These are phyloP conservation scores for Boletus sp. DNA, from an alignment of 768 basidiomycete genomes.

Conservation along the genomic window DNA sequence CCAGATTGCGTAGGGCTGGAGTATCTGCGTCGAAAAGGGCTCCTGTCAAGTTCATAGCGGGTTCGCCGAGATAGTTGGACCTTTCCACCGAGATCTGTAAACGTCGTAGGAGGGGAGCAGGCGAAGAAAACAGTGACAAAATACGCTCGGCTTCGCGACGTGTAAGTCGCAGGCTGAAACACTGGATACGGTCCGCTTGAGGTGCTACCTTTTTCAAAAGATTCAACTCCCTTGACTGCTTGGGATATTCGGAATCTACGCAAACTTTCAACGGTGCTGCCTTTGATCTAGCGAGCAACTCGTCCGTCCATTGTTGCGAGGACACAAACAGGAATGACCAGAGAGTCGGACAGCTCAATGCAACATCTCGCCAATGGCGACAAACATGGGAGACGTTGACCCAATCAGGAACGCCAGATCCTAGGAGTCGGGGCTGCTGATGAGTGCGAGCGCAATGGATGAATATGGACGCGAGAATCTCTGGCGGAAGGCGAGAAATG, in stretches of 20 bases:
- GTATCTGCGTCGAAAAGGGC: conserved; percentile 32
- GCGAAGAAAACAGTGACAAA: conserved; percentile 20
- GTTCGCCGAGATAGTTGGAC: conserved; percentile 16
- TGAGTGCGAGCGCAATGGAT: conserved; percentile 6
- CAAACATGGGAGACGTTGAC: conserved; percentile 26
- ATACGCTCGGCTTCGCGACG: conserved; percentile 24
- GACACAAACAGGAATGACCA: conserved; percentile 40
- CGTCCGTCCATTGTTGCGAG: conserved; percentile 37
- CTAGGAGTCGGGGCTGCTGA: background rate
- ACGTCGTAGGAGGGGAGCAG: conserved; percentile 35
- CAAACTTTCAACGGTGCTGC: conserved; percentile 31
- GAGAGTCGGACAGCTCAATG: conserved; percentile 39
- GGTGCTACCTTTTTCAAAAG: conserved; percentile 32
- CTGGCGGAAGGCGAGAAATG: conserved; percentile 22
- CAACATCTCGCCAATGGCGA: conserved; percentile 43
- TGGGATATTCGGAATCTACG: conserved; percentile 28
- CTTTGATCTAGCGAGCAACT: conserved; percentile 47
- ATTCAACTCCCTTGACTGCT: conserved; percentile 26
- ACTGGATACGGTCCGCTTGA: conserved; percentile 35
- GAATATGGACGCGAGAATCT: conserved; percentile 24
- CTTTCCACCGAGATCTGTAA: conserved; percentile 25
- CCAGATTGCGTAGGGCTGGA: conserved; percentile 36
- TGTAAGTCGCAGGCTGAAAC: conserved; percentile 29
- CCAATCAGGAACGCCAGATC: conserved; percentile 17
- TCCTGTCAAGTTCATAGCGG: conserved; percentile 23